These are phyloP conservation scores for Alternaria atra DNA, from an alignment of 2,329 filamentous ascomycete genomes.

Conservation along the genomic window DNA sequence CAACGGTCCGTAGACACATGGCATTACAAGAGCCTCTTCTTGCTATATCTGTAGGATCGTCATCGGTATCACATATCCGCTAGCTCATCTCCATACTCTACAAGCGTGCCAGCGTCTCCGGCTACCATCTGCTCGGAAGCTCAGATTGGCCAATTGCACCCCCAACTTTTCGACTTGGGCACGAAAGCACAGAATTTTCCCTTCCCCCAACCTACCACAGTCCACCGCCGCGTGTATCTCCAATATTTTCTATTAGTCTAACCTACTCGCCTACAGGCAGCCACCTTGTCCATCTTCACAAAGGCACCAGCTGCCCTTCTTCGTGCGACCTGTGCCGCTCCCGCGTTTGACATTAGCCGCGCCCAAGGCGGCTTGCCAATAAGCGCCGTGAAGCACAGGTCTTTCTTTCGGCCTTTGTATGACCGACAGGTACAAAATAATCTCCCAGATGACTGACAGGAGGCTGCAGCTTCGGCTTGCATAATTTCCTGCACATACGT, in stretches of 20 bases:
- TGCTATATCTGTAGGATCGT: slow-evolving; percentile 1
- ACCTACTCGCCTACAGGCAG: slow-evolving; percentile 6
- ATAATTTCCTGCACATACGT: background rate
- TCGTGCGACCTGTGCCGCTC: slow-evolving; percentile 18
- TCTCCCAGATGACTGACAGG: slow-evolving; percentile 11
- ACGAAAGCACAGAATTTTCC: background rate
- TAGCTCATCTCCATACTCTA: slow-evolving; percentile 21
- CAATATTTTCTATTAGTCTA: background rate
- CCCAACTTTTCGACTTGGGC: background rate
- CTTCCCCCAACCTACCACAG: slow-evolving; percentile 11
- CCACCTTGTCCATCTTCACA: slow-evolving; percentile 10
- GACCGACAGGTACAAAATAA: slow-evolving; percentile 10
- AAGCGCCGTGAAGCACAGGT: slow-evolving; percentile 14
- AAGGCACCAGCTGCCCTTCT: slow-evolving; percentile 6
- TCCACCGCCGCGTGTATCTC: slow-evolving; percentile 3
- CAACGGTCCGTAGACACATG: slow-evolving; percentile 10
- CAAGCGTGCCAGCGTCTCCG: slow-evolving; percentile 16
- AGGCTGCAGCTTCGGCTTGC: slow-evolving; percentile 12
- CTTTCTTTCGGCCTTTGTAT: slow-evolving; percentile 7
- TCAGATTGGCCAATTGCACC: slow-evolving; percentile 14
- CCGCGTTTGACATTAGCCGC: slow-evolving; percentile 30
- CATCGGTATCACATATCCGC: slow-evolving; percentile 11
- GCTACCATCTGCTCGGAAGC: slow-evolving; percentile 26
- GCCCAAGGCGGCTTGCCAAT: slow-evolving; percentile 17
- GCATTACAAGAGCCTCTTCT: slow-evolving; percentile 18